Evolutionary conservation across 2,329 filamentous ascomycete genomes (phyloP).

Genomic region (Xylaria arbuscula): DNA sequence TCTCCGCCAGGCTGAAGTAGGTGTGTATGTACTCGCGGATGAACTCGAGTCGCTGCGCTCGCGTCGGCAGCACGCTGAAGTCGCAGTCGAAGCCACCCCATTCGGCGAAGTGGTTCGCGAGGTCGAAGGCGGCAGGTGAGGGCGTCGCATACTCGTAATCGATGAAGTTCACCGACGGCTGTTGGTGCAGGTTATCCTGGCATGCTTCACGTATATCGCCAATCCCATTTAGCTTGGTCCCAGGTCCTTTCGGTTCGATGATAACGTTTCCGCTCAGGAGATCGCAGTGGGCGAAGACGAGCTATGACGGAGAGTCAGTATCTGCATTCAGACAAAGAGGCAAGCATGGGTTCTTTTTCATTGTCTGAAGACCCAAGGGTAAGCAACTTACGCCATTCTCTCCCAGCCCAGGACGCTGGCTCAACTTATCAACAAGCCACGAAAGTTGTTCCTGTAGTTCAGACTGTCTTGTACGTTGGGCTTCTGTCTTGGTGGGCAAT

Average conservation of each 20-base stretch:
- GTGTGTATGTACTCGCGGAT: constrained; percentile 83
- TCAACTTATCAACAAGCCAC: constrained; percentile 75
- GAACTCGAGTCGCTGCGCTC: constrained; percentile 80
- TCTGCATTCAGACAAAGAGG: not conserved
- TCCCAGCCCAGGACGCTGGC: constrained; percentile 80
- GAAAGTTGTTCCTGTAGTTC: constrained; percentile 79
- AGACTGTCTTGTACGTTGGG: constrained; percentile 74
- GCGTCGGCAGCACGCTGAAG: constrained; percentile 82
- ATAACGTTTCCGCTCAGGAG: constrained; percentile 97
- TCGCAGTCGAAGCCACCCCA: constrained; percentile 99
- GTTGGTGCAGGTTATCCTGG: constrained; percentile 50
- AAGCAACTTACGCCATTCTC: constrained; percentile 72
- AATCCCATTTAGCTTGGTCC: constrained; percentile 44
- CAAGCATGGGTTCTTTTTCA: not conserved
- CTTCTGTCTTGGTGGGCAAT: constrained; percentile 77
- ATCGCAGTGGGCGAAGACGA: constrained; percentile 96
- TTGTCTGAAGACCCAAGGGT: not conserved
- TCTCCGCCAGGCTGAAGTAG: constrained; percentile 69
- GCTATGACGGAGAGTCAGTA: constrained; percentile 56
- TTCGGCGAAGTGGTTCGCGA: constrained; percentile 98
- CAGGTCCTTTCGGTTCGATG: constrained; percentile 67
- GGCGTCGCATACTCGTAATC: constrained; percentile 99
- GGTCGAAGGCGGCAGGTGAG: constrained; percentile 93
- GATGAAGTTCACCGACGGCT: constrained; percentile 80
- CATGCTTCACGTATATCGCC: constrained; percentile 31